Evolutionary conservation across 2,329 filamentous ascomycete species (phyloP).

Genomic region (Fusarium pseudocircinatum): DNA sequence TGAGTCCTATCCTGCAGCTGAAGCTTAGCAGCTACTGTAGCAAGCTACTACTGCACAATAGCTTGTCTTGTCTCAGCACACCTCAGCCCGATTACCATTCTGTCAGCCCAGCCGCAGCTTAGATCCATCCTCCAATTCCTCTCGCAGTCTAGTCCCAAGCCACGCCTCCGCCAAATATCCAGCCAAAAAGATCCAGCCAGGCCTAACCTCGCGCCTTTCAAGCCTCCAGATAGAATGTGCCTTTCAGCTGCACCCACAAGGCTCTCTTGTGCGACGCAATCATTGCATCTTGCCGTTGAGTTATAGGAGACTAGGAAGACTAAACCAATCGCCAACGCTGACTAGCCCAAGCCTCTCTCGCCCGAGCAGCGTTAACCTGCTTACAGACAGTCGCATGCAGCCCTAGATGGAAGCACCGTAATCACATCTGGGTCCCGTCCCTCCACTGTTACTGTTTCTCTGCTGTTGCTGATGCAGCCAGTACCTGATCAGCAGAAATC

Average conservation of each 20-base stretch:
- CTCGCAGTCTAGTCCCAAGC: slow-evolving; percentile 28
- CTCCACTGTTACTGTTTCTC: background rate
- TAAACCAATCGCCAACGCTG: background rate
- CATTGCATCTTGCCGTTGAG: background rate
- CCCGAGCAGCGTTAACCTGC: background rate
- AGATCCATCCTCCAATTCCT: slow-evolving; percentile 24
- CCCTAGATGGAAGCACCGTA: background rate
- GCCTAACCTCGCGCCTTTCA: slow-evolving; percentile 20
- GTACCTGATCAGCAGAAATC: slow-evolving; percentile 24
- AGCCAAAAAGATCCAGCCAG: slow-evolving; percentile 34
- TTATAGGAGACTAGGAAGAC: background rate
- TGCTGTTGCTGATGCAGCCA: background rate
- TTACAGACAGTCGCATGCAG: slow-evolving; percentile 1
- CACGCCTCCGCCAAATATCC: slow-evolving; percentile 35
- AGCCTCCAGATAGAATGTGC: slow-evolving; percentile 22
- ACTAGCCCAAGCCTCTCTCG: slow-evolving; percentile 7
- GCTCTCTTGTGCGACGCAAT: background rate
- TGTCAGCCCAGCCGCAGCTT: slow-evolving; percentile 36
- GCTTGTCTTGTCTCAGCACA: slow-evolving; percentile 5
- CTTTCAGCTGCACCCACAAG: slow-evolving; percentile 6
- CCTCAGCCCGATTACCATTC: slow-evolving; percentile 19
- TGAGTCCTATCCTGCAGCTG: background rate
- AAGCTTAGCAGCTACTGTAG: too few relatives aligned
- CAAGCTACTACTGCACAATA: background rate
- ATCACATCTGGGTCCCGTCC: slow-evolving; percentile 10